Evolutionary conservation across 768 basidiomycete genomes (phyloP).

Genomic region (Suillus decipiens): DNA sequence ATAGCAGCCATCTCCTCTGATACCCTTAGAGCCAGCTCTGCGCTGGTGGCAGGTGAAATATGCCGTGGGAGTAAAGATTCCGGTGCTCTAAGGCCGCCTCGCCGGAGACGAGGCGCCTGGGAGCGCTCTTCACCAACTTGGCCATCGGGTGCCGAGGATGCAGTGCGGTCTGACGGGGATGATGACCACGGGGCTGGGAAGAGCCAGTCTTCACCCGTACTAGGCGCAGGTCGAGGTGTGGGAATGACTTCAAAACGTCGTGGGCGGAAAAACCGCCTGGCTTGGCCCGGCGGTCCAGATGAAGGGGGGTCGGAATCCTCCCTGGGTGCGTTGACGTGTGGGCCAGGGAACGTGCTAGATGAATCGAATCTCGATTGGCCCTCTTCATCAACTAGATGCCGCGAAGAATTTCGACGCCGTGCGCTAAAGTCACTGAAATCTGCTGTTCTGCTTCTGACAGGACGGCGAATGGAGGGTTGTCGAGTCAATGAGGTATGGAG

Average conservation of each 20-base stretch:
- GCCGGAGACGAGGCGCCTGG: slow-evolving; percentile 55
- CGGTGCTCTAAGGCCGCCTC: slow-evolving; percentile 67
- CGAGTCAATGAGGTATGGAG: slow-evolving; percentile 44
- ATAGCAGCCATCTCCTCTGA: slow-evolving; percentile 10
- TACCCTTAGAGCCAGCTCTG: slow-evolving; percentile 8
- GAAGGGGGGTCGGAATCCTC: slow-evolving; percentile 5
- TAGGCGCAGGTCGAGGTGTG: slow-evolving; percentile 31
- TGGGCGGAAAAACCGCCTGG: slow-evolving; percentile 55
- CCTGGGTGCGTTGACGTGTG: slow-evolving; percentile 11
- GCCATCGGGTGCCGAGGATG: slow-evolving; percentile 20
- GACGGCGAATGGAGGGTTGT: slow-evolving; percentile 63
- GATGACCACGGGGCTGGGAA: slow-evolving; percentile 31
- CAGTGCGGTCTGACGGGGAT: slow-evolving; percentile 19
- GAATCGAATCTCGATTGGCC: slow-evolving; percentile 15
- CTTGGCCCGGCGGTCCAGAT: slow-evolving; percentile 26
- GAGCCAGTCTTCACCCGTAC: slow-evolving; percentile 33
- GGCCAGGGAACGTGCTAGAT: slow-evolving; percentile 14
- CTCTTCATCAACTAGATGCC: slow-evolving; percentile 34
- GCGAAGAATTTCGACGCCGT: slow-evolving; percentile 56
- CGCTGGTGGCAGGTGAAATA: slow-evolving; percentile 36
- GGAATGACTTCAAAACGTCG: slow-evolving; percentile 45
- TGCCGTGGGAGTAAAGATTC: slow-evolving; percentile 58
- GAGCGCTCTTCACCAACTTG: slow-evolving; percentile 39
- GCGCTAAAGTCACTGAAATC: slow-evolving; percentile 77
- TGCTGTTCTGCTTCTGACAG: slow-evolving; percentile 51